phyloP scores from a whole-genome alignment of 139 green algal genomes.

The Coelastrella sp. region DNA sequence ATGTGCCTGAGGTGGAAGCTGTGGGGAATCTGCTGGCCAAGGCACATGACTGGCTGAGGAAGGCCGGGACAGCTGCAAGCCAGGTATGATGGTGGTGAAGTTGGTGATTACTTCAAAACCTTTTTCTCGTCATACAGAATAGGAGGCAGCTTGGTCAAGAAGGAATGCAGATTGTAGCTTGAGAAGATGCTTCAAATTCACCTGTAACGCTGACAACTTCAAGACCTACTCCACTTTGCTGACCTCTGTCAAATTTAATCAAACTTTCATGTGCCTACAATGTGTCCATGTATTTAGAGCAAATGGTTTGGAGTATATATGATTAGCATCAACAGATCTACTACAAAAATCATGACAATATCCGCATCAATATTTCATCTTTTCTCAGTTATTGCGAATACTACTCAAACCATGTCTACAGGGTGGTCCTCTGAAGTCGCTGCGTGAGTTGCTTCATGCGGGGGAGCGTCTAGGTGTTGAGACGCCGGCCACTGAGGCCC shows the following conservation, averaged over 20 bases:
- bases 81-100: background rate
- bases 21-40: slow-evolving; percentile 35
- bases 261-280: background rate
- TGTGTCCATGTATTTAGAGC: background rate
- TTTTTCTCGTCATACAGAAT: background rate
- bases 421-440: slow-evolving; percentile 50
- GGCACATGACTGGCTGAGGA: slow-evolving; percentile 55
- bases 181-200: too few relatives aligned
- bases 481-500: slow-evolving; percentile 40
- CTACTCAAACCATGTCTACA: background rate
- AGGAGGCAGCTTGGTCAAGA: too few relatives aligned
- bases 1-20: slow-evolving; percentile 43
- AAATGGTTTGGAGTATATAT: too few relatives aligned
- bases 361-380: background rate
- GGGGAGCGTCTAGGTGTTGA: slow-evolving; percentile 54
- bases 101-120: background rate
- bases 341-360: too few relatives aligned
- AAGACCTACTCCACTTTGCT: too few relatives aligned
- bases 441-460: slow-evolving; percentile 64
- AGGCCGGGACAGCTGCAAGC: slow-evolving; percentile 19
- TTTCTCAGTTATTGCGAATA: background rate
- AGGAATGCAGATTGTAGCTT: too few relatives aligned
- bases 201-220: too few relatives aligned
- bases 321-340: too few relatives aligned
- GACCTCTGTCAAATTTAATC: too few relatives aligned